phyloP scores from a whole-genome alignment of 345 rosid species.

The Gossypium anomalum region DNA sequence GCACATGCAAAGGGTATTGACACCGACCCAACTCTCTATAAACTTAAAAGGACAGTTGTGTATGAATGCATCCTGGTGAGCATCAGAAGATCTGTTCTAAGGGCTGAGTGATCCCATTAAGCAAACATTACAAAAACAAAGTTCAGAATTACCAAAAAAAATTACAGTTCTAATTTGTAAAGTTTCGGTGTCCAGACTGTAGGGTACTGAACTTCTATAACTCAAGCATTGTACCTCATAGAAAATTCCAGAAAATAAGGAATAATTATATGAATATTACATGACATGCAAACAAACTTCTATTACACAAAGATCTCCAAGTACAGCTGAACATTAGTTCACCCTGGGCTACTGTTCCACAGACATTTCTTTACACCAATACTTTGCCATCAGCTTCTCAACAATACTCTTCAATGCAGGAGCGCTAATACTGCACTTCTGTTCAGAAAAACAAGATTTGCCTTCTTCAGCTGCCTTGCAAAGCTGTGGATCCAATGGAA shows the following conservation, averaged over 20 bases:
- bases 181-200: neutral
- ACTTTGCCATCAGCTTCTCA: constrained; percentile 40
- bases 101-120: neutral
- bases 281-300: neutral
- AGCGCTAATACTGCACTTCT: constrained; percentile 62
- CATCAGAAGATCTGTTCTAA: neutral
- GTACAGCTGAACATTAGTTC: neutral
- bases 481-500: constrained; percentile 89
- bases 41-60: neutral
- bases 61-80: neutral
- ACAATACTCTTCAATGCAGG: constrained; percentile 59
- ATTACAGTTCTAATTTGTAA: neutral
- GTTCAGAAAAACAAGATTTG: constrained; percentile 70
- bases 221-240: neutral
- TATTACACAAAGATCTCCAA: neutral
- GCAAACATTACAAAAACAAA: neutral
- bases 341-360: constrained; percentile 1
- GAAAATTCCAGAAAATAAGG: neutral
- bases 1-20: neutral
- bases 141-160: neutral
- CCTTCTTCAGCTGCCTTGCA: constrained; percentile 97
- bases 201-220: neutral
- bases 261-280: neutral
- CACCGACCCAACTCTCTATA: neutral
- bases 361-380: constrained; percentile 26